Percentiles rank a stretch among this genome's conserved stretches.
phyloP scores from a whole-genome alignment of 2,329 filamentous ascomycete genomes.

The Ophiostoma quercus region DNA sequence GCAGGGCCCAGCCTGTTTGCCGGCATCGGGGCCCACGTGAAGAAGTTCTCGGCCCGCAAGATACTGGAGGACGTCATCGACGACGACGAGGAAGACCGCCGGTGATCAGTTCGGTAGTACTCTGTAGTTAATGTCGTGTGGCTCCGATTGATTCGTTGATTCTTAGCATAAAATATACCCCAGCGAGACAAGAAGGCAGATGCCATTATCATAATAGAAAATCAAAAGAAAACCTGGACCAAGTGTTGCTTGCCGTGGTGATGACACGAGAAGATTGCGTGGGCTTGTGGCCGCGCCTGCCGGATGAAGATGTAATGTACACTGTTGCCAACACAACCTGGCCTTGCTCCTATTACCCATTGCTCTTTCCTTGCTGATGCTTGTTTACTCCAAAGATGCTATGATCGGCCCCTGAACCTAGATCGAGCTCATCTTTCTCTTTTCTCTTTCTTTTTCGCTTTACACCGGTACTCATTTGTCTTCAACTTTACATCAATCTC shows the following conservation, averaged over 20 bases:
- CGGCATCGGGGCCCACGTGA: conserved; percentile 36
- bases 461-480: background rate
- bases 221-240: background rate
- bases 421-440: background rate
- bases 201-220: background rate
- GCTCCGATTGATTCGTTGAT: background rate
- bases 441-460: background rate
- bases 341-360: background rate
- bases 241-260: background rate
- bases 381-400: background rate
- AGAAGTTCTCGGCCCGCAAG: conserved; percentile 47
- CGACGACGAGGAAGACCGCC: conserved; percentile 15
- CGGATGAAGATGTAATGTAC: background rate
- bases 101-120: background rate
- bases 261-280: background rate
- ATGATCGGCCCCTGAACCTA: background rate
- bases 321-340: background rate
- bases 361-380: background rate
- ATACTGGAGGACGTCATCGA: conserved; percentile 17
- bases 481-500: background rate
- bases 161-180: background rate
- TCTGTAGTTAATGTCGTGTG: background rate
- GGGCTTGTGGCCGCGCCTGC: background rate
- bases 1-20: conserved; percentile 44
- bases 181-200: background rate